Conservation (phyloP, 140 eudicot species). For the Bidens hawaiensis region DNA sequence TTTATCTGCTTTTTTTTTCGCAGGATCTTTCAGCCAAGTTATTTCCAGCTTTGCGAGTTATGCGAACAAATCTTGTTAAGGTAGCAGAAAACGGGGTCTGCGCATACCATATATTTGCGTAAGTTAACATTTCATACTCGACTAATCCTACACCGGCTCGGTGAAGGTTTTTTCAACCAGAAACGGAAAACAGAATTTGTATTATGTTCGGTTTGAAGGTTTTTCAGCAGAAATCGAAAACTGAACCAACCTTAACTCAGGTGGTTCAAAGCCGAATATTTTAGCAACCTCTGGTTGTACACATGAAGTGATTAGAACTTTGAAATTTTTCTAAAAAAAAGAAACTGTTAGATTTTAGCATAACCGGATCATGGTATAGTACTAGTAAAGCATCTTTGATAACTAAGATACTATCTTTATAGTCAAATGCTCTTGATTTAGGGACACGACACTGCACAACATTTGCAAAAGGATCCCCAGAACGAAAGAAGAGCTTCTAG, state of each 20-base stretch:
- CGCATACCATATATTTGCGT: conserved; percentile 72
- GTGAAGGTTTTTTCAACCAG: too few species aligned
- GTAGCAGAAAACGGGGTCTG: conserved; percentile 42
- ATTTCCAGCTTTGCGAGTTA: conserved; percentile 42
- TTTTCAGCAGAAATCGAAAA: too few species aligned
- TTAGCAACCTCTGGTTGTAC: too few species aligned
- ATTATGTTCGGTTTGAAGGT: too few species aligned
- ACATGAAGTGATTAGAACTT: background rate
- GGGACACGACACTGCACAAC: conserved; percentile 45
- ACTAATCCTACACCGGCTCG: too few species aligned
- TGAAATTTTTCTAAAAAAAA: background rate
- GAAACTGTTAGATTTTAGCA: background rate
- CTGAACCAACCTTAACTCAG: too few species aligned
- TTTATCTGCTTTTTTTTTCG: background rate
- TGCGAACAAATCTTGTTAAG: conserved; percentile 46
- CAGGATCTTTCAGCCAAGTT: conserved; percentile 60
- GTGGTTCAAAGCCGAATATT: too few species aligned
- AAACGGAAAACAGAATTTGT: too few species aligned
- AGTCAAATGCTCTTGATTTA: conserved; percentile 23
- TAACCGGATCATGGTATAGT: background rate
- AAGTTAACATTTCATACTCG: conserved; percentile 15
- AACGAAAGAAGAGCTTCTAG: conserved; percentile 77
- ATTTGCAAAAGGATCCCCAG: conserved; percentile 67
- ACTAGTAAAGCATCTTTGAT: background rate
- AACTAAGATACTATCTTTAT: conserved; percentile 7